A percentile compares a stretch with the other conserved stretches of the same genome.
These are phyloP conservation scores for Pythium coloratum DNA, from an alignment of 352 stramenopile species.

Conservation along the genomic window DNA sequence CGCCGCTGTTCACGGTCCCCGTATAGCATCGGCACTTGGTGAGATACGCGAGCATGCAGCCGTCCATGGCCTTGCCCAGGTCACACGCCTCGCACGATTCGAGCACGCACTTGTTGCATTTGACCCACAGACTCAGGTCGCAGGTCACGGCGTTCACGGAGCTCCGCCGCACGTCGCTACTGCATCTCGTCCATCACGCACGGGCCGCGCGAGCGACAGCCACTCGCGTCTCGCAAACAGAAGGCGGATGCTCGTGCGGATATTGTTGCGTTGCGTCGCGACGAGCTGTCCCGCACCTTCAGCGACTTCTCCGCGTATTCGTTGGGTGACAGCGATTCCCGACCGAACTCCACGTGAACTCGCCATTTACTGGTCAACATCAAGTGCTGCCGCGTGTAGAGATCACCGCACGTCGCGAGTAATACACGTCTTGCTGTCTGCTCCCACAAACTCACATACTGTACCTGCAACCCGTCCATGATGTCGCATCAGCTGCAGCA, in stretches of 20 bases:
- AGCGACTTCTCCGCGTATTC: slow-evolving; percentile 81
- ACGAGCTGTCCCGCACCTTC: slow-evolving; percentile 44
- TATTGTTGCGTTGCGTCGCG: slow-evolving; percentile 61
- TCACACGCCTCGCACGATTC: slow-evolving; percentile 46
- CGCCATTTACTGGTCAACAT: too few species aligned
- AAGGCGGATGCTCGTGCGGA: slow-evolving; percentile 58
- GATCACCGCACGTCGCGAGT: too few species aligned
- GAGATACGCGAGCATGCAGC: slow-evolving; percentile 59
- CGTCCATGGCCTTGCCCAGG: slow-evolving; percentile 69
- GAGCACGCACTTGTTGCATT: slow-evolving; percentile 55
- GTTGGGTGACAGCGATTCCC: slow-evolving; percentile 47
- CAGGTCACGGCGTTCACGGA: slow-evolving; percentile 46
- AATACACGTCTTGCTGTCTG: too few species aligned
- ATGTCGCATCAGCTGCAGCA: too few species aligned
- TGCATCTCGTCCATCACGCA: slow-evolving; percentile 55
- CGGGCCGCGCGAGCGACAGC: slow-evolving; percentile 73
- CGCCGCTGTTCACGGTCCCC: slow-evolving; percentile 73
- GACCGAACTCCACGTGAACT: too few species aligned
- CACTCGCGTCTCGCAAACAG: slow-evolving; percentile 77
- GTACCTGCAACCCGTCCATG: too few species aligned
- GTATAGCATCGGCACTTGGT: slow-evolving; percentile 55
- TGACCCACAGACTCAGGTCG: slow-evolving; percentile 75
- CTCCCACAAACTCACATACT: too few species aligned
- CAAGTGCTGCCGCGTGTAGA: too few species aligned
- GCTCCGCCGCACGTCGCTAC: slow-evolving; percentile 51